A percentile compares a stretch with the other conserved stretches of the same genome.
Evolutionary conservation across 1,139 yeast species (phyloP).

Genomic region (Hansenula sp.): DNA sequence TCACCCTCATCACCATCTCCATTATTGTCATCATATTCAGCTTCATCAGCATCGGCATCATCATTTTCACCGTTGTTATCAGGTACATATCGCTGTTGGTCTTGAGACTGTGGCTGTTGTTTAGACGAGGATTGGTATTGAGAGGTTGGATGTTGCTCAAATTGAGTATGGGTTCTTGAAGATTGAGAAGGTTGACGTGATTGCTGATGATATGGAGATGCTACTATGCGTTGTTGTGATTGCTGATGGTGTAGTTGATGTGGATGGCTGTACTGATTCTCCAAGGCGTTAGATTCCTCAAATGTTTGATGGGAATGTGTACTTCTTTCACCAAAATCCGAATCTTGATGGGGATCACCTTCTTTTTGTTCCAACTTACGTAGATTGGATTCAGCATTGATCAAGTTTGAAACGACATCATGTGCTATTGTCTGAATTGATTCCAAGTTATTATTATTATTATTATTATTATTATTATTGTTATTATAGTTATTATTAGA

Average conservation of each 20-base stretch:
- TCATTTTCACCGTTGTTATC: constrained; percentile 4
- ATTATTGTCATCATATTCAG: constrained; percentile 9
- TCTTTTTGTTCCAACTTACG: constrained; percentile 20
- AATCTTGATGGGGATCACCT: constrained; percentile 13
- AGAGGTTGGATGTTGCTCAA: not conserved
- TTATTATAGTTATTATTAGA: too few species aligned
- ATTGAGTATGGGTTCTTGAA: constrained; percentile 2
- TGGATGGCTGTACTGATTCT: not conserved
- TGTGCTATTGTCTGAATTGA: constrained; percentile 8
- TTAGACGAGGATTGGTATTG: not conserved
- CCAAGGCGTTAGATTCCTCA: not conserved
- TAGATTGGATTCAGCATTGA: constrained; percentile 22
- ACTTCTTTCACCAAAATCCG: constrained; percentile 6
- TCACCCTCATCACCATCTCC: constrained; percentile 23
- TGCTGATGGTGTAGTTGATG: constrained; percentile 5
- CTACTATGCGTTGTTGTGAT: constrained; percentile 3
- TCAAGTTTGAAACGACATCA: constrained; percentile 15
- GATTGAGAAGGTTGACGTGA: constrained; percentile 1
- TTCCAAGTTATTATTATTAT: constrained; percentile 4
- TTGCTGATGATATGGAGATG: constrained; percentile 2
- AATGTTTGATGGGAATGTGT: not conserved
- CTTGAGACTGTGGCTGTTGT: not conserved
- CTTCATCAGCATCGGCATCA: constrained; percentile 16
- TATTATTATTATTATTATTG: too few species aligned
- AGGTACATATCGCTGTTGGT: too few species aligned